Evolutionary conservation across 225 moss, liverwort and hornwort genomes (phyloP), one percentile per base, ranked within the genome.

Genomic region (Takakia lepidozioides): DNA sequence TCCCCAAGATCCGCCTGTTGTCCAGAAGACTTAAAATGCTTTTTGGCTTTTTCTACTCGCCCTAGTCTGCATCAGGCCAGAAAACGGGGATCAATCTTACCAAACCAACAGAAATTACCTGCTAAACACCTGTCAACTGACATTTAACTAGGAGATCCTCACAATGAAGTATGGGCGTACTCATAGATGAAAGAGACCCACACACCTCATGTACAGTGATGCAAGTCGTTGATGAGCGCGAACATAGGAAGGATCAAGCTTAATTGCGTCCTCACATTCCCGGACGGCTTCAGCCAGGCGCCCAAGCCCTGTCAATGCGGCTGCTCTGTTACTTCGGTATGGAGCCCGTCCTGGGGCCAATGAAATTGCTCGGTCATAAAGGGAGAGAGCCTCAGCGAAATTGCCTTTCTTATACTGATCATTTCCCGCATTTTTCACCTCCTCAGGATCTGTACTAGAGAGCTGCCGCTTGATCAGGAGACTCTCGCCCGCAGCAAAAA

Each of bases 41-140:
- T 75, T 24, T 62, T 75, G 48, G 86, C 86, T 70, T 70, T 70
- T 60, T 86, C 86, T 55, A 86, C 74, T 60, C 83, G 86, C 57
- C 90, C 90, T 62, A 91, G 81, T 70, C 90, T 91, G 83, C 60
- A 72, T 53, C n/a, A n/a, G n/a, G n/a, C n/a, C n/a, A n/a, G n/a
- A n/a, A n/a, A n/a, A n/a, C n/a, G n/a, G n/a, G n/a, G n/a, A n/a
- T n/a, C n/a, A n/a, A n/a, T n/a, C n/a, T n/a, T n/a, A n/a, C n/a
- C n/a, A n/a, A n/a, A n/a, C n/a, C n/a, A n/a, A n/a, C n/a, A n/a
- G n/a, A n/a, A n/a, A n/a, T n/a, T n/a, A n/a, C n/a, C n/a, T n/a
- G n/a, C n/a, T n/a, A n/a, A n/a, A n/a, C n/a, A n/a, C n/a, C n/a
- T n/a, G n/a, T n/a, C n/a, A n/a, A n/a, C n/a, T n/a, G n/a, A n/a